phyloP scores from a whole-genome alignment of 768 basidiomycete genomes.

The Leccinum broughii region DNA sequence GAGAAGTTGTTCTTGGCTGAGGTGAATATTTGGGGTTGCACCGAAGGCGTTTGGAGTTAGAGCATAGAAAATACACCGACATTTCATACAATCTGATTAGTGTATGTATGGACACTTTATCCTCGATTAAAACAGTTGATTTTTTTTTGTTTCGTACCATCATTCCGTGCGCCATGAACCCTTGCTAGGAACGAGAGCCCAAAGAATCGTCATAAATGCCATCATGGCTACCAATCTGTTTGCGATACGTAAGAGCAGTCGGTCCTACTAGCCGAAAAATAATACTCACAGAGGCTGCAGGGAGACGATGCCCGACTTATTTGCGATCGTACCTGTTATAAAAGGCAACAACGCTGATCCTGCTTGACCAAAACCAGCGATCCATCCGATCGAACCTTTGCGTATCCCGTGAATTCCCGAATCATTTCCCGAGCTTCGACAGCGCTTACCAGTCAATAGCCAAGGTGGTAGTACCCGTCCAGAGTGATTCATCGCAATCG shows the following conservation, averaged over 20 bases:
- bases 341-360: slow-evolving; percentile 75
- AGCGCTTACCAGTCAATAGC: slow-evolving; percentile 50
- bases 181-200: slow-evolving; percentile 41
- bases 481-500: slow-evolving; percentile 66
- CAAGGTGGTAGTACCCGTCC: slow-evolving; percentile 68
- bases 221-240: slow-evolving; percentile 41
- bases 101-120: not conserved
- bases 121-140: too few relatives aligned
- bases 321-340: slow-evolving; percentile 67
- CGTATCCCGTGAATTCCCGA: not conserved
- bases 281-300: slow-evolving; percentile 38
- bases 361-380: slow-evolving; percentile 67
- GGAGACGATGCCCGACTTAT: slow-evolving; percentile 50
- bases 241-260: not conserved
- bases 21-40: accelerated
- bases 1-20: not conserved
- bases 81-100: not conserved
- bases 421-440: not conserved
- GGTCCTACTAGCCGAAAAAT: not conserved
- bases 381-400: slow-evolving; percentile 61
- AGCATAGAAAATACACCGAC: not conserved
- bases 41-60: not conserved
- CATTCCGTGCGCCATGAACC: slow-evolving; percentile 21
- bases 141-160: not conserved
- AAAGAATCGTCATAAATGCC: slow-evolving; percentile 41